Base-by-base conservation (phyloP, 257 asterid species). In the Lithospermum erythrorhizon region DNA sequence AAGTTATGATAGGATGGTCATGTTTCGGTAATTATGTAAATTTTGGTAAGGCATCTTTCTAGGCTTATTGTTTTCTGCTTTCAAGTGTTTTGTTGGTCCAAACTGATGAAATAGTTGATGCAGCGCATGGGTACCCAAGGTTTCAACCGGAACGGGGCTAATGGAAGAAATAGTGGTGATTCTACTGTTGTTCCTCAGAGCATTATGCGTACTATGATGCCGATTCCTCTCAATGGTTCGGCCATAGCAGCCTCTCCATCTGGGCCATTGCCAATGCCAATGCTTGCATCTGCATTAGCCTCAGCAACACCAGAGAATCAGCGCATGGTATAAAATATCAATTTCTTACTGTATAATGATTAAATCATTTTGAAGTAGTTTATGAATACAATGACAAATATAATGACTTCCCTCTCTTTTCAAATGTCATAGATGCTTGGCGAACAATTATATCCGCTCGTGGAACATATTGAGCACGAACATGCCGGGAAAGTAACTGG, bases 261-360 rank as follows among this genome's bases (percentile, higher is more conserved):
- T 17, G 73, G 67, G 4, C 78, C 88, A 0, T 48, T 81, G 51
- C 74, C 85, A 11, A 64, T 76, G 18, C 57, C 89, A 16, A 76
- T 89, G 14, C 96, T 88, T 21, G 94, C 97, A 67, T 86, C 95
- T 17, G 81, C 95, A 48, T 55, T 89, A 65, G 97, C 91, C 13
- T 81, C 94, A 29, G 86, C 90, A 56, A 64, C 95, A 35, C 97
- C 91, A 20, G 94, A 86, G 51, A 79, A 76, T 45, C 95, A 82
- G 68, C 82, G 85, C 30, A 19, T 62, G 82, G 97, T 86, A 70
- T 45, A 77, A 66, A 60, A 48, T 35, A 21, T 35, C n/a, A 17
- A 23, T 35, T 58, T 17, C 5, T 29, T 41, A 35, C 45, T 35
- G 13, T 27, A 27, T 35, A 35, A 35, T 35, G 45, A 13, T 35